These are phyloP conservation scores for Boletus reticulatus DNA, from an alignment of 768 basidiomycete genomes.

Conservation along the genomic window DNA sequence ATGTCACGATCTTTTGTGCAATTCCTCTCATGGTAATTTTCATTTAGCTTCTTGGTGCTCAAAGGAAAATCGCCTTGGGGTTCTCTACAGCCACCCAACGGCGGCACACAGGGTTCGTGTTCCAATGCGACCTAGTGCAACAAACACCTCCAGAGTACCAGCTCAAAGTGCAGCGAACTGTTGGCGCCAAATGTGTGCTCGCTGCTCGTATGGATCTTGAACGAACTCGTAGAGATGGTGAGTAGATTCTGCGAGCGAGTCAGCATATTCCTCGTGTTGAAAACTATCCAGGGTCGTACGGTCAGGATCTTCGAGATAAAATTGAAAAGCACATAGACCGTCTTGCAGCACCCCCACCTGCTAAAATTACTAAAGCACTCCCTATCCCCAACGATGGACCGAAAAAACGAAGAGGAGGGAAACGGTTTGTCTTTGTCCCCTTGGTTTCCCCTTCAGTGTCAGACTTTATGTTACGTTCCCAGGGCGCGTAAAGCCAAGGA, in stretches of 20 bases:
- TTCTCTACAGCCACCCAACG: slow-evolving; percentile 86
- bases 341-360: slow-evolving; percentile 90
- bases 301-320: slow-evolving; percentile 75
- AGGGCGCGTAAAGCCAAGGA: slow-evolving; percentile 99
- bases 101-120: slow-evolving; percentile 95
- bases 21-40: slow-evolving; percentile 1
- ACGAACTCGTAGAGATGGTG: slow-evolving; percentile 77
- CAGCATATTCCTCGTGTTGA: not conserved
- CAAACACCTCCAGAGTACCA: slow-evolving; percentile 87
- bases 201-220: slow-evolving; percentile 96
- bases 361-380: slow-evolving; percentile 89
- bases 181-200: slow-evolving; percentile 88
- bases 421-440: slow-evolving; percentile 56
- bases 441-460: not conserved
- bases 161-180: slow-evolving; percentile 87
- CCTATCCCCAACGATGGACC: slow-evolving; percentile 94
- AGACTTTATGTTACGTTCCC: not conserved
- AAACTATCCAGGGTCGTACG: slow-evolving; percentile 61
- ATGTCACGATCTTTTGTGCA: not conserved
- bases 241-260: slow-evolving; percentile 10
- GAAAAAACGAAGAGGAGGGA: slow-evolving; percentile 94
- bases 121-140: slow-evolving; percentile 87
- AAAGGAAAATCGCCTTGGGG: slow-evolving; percentile 88
- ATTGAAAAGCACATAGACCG: slow-evolving; percentile 93
- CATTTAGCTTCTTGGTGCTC: slow-evolving; percentile 84